Percentiles rank a stretch among this genome's conserved stretches.
Conservation (phyloP, 805 yeast species). For the Candida corydali region DNA sequence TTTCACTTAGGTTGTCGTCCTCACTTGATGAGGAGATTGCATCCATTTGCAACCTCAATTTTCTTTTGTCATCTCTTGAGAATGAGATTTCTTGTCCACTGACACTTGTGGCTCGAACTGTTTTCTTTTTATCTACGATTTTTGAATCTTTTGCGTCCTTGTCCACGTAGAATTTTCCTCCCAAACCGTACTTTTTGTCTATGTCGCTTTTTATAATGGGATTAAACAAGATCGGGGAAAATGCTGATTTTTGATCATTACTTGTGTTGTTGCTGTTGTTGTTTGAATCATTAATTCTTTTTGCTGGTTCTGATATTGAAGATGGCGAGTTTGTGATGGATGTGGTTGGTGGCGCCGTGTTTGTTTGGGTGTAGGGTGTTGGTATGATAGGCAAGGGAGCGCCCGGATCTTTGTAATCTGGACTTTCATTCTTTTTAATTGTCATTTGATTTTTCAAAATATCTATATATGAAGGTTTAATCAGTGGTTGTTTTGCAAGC, state of each 20-base stretch:
- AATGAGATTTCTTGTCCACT: conserved; percentile 19
- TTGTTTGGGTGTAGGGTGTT: conserved; percentile 28
- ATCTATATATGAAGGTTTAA: conserved; percentile 28
- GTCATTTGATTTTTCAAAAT: conserved; percentile 61
- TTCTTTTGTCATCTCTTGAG: conserved; percentile 7
- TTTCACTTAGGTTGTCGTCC: conserved; percentile 25
- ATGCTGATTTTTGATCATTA: conserved; percentile 51
- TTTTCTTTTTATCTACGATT: conserved; percentile 14
- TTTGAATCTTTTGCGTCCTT: conserved; percentile 25
- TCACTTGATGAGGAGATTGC: conserved; percentile 8
- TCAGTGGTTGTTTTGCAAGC: neutral
- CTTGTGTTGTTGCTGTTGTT: neutral
- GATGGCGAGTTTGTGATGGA: neutral
- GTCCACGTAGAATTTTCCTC: conserved; percentile 82
- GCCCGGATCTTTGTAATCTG: conserved; percentile 75
- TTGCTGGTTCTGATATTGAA: neutral
- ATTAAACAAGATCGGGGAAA: conserved; percentile 78
- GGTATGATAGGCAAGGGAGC: conserved; percentile 68
- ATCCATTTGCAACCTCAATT: conserved; percentile 7
- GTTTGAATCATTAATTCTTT: neutral
- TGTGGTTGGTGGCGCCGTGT: no score
- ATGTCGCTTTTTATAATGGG: conserved; percentile 72
- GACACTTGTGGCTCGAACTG: conserved; percentile 33
- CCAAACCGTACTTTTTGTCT: conserved; percentile 82
- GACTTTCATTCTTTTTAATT: conserved; percentile 22